Evolutionary conservation across 495 filamentous ascomycete genomes (phyloP), one percentile per base, ranked within the genome.

Genomic region (Mycothermus thermophilus): DNA sequence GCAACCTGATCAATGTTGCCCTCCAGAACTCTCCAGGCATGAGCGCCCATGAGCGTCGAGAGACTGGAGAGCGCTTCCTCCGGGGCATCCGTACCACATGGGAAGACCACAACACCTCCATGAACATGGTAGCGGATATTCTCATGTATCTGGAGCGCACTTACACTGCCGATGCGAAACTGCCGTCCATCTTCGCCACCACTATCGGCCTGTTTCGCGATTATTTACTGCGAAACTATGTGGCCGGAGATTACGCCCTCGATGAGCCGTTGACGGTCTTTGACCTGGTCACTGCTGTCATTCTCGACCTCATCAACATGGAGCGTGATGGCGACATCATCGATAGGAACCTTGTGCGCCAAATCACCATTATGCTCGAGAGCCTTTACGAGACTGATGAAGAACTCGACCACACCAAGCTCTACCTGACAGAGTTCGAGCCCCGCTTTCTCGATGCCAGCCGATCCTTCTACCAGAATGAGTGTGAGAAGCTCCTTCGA

Each of bases 121-220:
- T 95, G 87, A 83, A 83, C 43, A 96, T 99, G 92, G 77, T 83
- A 27, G 90, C 88, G 8, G 92, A 99, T 52, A 83, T 99, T 21
- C 58, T 96, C 23, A 95, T 99, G 87, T 99, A 99, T 45, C 87
- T 99, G 71, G 90, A 99, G 42, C 81, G 88, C 17, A 72, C 83
- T 10, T 79, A 79, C 53, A 78, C 74, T 37, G 53, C 67, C 3
- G 83, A 92, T 38, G 67, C 76, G 31, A 67, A 69, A 16, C 75
- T 72, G 33, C 80, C 84, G 0, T 78, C 79, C 0, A 92, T 95
- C 29, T 95, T 83, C 47, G 71, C 75, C 1, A 68, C 77, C 14
- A 71, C 83, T 7, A 95, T 99, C 69, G 76, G 77, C 1, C 61
- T 95, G 5, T 99, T 93, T 49, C 72, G 87, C 2, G 83, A 95